Base-by-base conservation (phyloP, 371 early-diverging fungal genomes). In the Capniomyces stellatus region DNA sequence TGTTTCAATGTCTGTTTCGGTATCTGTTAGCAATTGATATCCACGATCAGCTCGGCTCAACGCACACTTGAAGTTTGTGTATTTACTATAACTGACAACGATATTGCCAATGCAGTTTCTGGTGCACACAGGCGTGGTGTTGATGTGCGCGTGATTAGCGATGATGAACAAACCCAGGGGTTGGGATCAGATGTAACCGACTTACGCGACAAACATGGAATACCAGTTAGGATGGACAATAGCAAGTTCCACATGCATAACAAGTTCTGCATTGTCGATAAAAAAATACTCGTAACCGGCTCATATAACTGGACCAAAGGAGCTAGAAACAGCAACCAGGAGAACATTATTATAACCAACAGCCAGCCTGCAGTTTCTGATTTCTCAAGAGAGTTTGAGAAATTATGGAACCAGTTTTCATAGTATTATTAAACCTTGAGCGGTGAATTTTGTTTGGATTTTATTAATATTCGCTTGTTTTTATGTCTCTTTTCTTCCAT, bases 71-170 rank as follows among this genome's bases (percentile, higher is more conserved):
- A 81, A 58, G 64, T 75, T 18, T 77, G 78, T 54, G 77, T 81
- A 12, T 81, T 75, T 59, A 75, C 74, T 44, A 67, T 81, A 43
- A 81, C 81, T 8, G 81, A 80, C 56, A 75, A 81, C 59, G 79
- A 75, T 61, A 56, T 77, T 31, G 75, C 78, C 23, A 69, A 77
- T 43, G 75, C 71, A 22, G 57, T 81, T 23, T 67, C 72, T 54
- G 63, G 64, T 8, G 78, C 79, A 40, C 71, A 77, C 54, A 66
- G 72, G 54, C 70, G 81, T 25, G 71, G 69, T 24, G 79, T 80
- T 13, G 58, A 59, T 4, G 69, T 71, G 42, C 61, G 71, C 28
- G 71, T 71, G 28, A 63, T 80, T 55, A 70, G 73, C 4, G 81
- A 80, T 56, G 76, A 80, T 60, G 79, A 75, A 28, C 79, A 80